Evolutionary conservation across 225 moss, liverwort and hornwort genomes (phyloP), one percentile per base, ranked within the genome.

Genomic region (Pleurozium schreberi): DNA sequence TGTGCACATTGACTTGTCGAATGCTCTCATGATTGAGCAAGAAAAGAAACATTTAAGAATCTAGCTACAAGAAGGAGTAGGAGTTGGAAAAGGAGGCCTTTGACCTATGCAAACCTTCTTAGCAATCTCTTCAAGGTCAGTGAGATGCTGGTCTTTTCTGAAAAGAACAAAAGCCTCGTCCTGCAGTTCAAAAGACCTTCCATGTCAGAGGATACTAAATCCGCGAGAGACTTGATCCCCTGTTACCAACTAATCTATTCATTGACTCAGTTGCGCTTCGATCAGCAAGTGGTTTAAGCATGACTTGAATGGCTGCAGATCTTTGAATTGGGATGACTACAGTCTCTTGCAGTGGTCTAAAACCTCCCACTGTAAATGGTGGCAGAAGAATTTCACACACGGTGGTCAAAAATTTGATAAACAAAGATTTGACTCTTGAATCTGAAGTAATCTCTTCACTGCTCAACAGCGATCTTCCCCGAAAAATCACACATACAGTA

Each of bases 111-210:
- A 59, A 62, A 97, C 96, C 96, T 95, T 96, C 78, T 89, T 86
- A 62, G 94, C 91, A 73, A 96, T 97, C 64, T 95, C 94, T 76
- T 91, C 93, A 53, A 85, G 84, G 89, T 96, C 90, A 75, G 87
- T 90, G 58, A 95, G 91, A 85, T 93, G 90, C 64, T 88, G 94
- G 76, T 96, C 84, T 87, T 89, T 89, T 88, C 95, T 93, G 87
- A 95, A 97, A 74, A 93, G 92, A 76, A 83, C 85, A 30, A 70
- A 87, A 84, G 95, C 90, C 87, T 97, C 97, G 40, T 96, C 96
- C 97, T 97, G 95, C 88, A 92, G 68, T 89, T 78, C 59, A 80
- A 88, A 88, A 82, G 59, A 58, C 42, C 36, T 84, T 82, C 38
- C 40, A 13, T 63, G 87, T 59, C 63, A 40, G 84, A 84, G 57